Evolutionary conservation across 2,329 filamentous ascomycete species (phyloP).

Genomic region (Coleophoma eucalyptorum): DNA sequence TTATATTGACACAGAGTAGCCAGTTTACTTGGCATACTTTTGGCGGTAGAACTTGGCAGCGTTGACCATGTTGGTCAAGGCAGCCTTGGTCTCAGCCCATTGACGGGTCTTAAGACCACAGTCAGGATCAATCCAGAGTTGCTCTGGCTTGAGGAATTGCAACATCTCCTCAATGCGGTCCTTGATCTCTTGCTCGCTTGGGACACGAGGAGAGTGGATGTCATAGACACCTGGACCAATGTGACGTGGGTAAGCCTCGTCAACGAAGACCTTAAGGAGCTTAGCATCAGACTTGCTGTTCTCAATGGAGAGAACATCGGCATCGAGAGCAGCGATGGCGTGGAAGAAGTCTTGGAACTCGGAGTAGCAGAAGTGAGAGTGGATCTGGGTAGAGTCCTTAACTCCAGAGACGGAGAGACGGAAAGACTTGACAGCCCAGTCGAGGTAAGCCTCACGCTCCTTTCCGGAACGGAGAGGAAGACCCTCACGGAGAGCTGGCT

Average conservation of each 20-base stretch:
- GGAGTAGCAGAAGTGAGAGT: slow-evolving; percentile 99
- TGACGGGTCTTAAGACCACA: slow-evolving; percentile 98
- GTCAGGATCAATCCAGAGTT: slow-evolving; percentile 99
- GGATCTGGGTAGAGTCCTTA: slow-evolving; percentile 94
- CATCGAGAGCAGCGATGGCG: slow-evolving; percentile 95
- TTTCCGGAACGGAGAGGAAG: slow-evolving; percentile 90
- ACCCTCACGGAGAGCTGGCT: slow-evolving; percentile 98
- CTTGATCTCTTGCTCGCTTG: slow-evolving; percentile 97
- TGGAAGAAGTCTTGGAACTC: slow-evolving; percentile 99
- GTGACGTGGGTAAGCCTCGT: slow-evolving; percentile 95
- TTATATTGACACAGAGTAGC: slow-evolving; percentile 1
- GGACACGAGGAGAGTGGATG: slow-evolving; percentile 98
- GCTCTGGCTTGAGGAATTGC: slow-evolving; percentile 91
- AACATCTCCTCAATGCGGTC: slow-evolving; percentile 98
- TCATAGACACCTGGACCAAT: slow-evolving; percentile 99
- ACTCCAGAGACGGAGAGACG: slow-evolving; percentile 92
- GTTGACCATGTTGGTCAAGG: slow-evolving; percentile 94
- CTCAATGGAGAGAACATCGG: slow-evolving; percentile 98
- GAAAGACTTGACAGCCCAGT: slow-evolving; percentile 98
- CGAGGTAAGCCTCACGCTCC: slow-evolving; percentile 95
- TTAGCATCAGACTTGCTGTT: slow-evolving; percentile 99
- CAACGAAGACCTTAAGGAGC: slow-evolving; percentile 97
- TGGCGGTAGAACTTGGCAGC: slow-evolving; percentile 95
- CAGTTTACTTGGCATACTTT: slow-evolving; percentile 59
- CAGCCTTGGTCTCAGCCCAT: slow-evolving; percentile 98